phyloP scores from a whole-genome alignment of 2,329 filamentous ascomycete species.

The Botrytis aclada region DNA sequence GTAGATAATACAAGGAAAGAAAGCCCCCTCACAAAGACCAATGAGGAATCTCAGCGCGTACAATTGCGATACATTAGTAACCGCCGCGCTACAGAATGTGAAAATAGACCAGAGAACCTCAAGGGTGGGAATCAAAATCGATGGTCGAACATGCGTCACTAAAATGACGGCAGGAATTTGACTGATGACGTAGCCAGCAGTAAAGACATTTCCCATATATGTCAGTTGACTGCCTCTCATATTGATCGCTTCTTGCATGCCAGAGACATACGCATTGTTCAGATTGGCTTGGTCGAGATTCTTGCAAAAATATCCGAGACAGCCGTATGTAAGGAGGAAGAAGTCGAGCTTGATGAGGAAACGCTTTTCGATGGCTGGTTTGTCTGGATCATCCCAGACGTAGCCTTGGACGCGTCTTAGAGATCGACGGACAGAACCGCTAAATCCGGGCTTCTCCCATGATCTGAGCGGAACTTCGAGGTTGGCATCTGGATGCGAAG shows the following conservation, averaged over 20 bases:
- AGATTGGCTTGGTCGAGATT: constrained; percentile 41
- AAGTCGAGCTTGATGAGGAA: constrained; percentile 51
- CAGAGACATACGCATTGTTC: constrained; percentile 43
- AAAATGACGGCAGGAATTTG: constrained; percentile 30
- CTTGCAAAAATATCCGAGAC: constrained; percentile 47
- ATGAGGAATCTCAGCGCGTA: constrained; percentile 46
- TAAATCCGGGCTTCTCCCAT: constrained; percentile 26
- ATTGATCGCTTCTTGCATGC: constrained; percentile 47
- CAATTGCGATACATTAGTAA: constrained; percentile 39
- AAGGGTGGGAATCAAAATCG: constrained; percentile 28
- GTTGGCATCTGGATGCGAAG: neutral
- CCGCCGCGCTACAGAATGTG: constrained; percentile 29
- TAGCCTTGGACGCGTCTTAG: constrained; percentile 30
- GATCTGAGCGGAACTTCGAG: constrained; percentile 6
- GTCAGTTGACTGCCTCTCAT: constrained; percentile 55
- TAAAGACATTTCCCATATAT: constrained; percentile 52
- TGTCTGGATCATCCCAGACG: constrained; percentile 37
- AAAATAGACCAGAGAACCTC: constrained; percentile 32
- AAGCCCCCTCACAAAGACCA: constrained; percentile 38
- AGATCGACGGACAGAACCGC: constrained; percentile 18
- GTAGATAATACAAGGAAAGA: constrained; percentile 38
- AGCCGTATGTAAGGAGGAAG: constrained; percentile 46
- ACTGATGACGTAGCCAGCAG: constrained; percentile 37
- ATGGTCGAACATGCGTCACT: constrained; percentile 29
- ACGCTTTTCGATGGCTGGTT: constrained; percentile 41